Evolutionary conservation across 148 eudicot genomes (phyloP).

Genomic region (Rhododendron griersonianum): DNA sequence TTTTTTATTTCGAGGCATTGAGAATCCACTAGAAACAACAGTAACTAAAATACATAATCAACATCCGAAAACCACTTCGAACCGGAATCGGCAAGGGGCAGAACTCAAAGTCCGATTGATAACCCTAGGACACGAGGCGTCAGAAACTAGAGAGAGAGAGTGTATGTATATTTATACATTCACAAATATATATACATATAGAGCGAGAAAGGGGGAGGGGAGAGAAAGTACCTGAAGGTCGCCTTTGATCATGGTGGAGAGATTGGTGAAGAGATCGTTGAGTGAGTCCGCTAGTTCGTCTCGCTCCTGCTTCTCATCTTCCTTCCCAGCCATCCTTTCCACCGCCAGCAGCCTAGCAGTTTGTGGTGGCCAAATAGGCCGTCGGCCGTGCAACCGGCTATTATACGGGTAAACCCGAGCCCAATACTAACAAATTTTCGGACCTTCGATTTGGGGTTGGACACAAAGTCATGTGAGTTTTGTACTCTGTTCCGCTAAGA

Average conservation of each 20-base stretch:
- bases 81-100: not conserved
- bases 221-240: conserved; percentile 64
- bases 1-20: not conserved
- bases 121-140: not conserved
- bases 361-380: not conserved
- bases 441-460: too few species aligned
- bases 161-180: not conserved
- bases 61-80: not conserved
- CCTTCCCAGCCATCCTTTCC: conserved; percentile 9
- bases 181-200: not conserved
- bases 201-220: not conserved
- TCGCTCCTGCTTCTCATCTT: conserved; percentile 12
- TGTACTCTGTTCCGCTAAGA: too few species aligned
- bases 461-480: too few species aligned
- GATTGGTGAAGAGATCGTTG: conserved; percentile 63
- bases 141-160: not conserved
- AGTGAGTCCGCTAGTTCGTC: conserved; percentile 65
- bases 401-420: too few species aligned
- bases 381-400: not conserved
- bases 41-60: not conserved
- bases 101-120: not conserved
- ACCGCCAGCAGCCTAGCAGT: not conserved
- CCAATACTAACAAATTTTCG: too few species aligned
- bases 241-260: conserved; percentile 71
- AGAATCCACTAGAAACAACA: not conserved